Evolutionary conservation across 345 rosid species (phyloP), one percentile per base, ranked within the genome.

Genomic region (Syzygium jambos): DNA sequence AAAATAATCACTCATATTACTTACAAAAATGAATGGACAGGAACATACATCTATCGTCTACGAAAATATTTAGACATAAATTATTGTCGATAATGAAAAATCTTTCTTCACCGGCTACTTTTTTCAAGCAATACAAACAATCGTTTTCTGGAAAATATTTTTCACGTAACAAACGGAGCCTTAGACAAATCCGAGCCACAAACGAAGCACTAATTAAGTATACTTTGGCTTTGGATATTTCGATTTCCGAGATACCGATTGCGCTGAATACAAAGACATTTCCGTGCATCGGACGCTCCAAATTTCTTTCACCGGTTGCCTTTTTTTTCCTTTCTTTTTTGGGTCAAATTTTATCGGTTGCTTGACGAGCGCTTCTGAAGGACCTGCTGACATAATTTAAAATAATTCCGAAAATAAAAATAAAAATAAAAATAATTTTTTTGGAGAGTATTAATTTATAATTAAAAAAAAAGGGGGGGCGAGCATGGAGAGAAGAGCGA

Each of bases 221-320:
- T 73, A 30, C 0, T 34, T n/a, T 34, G 38, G 11, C 2, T 73
- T 68, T 34, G 0, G 0, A 9, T 34, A 19, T 4, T 65, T 65
- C 43, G 10, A 16, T 16, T 10, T 65, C 34, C 0, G 9, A 68
- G 17, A 30, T 68, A 7, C 0, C 9, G 6, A 30, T 59, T 30
- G 11, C 2, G 0, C 12, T 16, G 0, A 17, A 30, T 34, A 9
- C 3, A 0, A 30, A 34, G 7, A 11, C 1, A 17, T 34, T 73
- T 73, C 0, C 0, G 43, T 9, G 14, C 0, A 34, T 4, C 38
- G 1, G 0, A 34, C 19, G 38, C 1, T 5, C 5, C 1, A 19
- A 19, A 19, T 34, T 73, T 68, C 38, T 34, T 38, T 19, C 2
- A 34, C 2, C 2, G 14, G 2, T 3, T n/a, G 17, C 73, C 13